Conservation (phyloP, 441 rosid genomes). For the Arabidopsis hybrid region DNA sequence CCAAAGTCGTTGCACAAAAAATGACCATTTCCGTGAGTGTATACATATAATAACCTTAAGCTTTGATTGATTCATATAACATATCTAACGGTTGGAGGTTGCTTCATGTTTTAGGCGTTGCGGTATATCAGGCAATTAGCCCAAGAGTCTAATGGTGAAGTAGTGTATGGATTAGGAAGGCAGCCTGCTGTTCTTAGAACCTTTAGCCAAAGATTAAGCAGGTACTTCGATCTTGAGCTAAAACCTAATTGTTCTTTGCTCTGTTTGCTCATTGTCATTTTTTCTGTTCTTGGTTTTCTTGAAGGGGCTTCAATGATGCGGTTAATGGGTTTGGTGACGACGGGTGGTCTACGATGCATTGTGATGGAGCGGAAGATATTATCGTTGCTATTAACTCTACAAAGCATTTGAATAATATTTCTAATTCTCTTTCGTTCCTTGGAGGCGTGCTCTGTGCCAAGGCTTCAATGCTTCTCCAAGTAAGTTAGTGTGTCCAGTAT, state of each 20-base stretch:
- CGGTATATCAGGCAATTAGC: constrained; percentile 88
- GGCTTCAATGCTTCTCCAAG: constrained; percentile 98
- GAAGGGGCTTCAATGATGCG: constrained; percentile 95
- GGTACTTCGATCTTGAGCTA: constrained; percentile 45
- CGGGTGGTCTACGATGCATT: constrained; percentile 86
- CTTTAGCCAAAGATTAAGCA: constrained; percentile 94
- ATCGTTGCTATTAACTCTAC: constrained; percentile 82
- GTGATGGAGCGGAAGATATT: constrained; percentile 94
- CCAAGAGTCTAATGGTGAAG: constrained; percentile 97
- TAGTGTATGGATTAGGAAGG: constrained; percentile 88
- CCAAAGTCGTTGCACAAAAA: constrained; percentile 92
- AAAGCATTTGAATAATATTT: constrained; percentile 59
- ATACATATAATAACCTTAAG: not conserved
- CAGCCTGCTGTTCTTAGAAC: constrained; percentile 95
- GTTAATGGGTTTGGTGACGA: constrained; percentile 97
- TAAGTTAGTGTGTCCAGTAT: constrained; percentile 45
- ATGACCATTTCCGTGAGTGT: constrained; percentile 88
- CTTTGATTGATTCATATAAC: not conserved
- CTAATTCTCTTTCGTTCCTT: constrained; percentile 68
- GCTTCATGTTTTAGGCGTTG: constrained; percentile 63
- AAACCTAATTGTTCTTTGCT: not conserved
- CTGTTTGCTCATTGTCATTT: not conserved
- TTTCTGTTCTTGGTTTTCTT: constrained; percentile 18
- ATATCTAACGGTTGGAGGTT: constrained; percentile 36
- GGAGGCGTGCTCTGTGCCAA: constrained; percentile 98